Percentiles rank a stretch among this genome's conserved stretches.
These are phyloP conservation scores for Sporobolomyces phaffii DNA, from an alignment of 768 basidiomycete species.

Conservation along the genomic window DNA sequence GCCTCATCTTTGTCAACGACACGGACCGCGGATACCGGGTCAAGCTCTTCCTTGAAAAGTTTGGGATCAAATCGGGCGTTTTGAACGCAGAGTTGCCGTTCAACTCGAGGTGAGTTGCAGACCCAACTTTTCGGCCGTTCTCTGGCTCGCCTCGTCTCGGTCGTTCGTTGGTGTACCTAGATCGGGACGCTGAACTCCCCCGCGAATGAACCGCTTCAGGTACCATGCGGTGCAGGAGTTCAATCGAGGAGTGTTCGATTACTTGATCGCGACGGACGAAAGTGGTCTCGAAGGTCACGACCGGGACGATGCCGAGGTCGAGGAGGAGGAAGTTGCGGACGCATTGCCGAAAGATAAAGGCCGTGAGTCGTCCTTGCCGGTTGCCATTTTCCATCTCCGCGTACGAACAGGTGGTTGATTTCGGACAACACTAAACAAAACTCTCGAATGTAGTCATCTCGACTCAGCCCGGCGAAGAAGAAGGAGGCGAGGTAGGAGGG, in stretches of 20 bases:
- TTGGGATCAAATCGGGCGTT: constrained; percentile 91
- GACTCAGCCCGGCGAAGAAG: constrained; percentile 33
- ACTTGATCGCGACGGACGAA: constrained; percentile 97
- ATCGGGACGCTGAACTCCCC: too few relatives aligned
- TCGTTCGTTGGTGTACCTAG: too few relatives aligned
- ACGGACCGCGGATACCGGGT: constrained; percentile 90
- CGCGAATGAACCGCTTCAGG: too few relatives aligned
- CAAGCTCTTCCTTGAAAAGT: constrained; percentile 97
- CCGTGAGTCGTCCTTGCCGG: background rate
- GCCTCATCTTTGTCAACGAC: constrained; percentile 91
- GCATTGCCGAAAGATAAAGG: background rate
- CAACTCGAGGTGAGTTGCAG: constrained; percentile 68
- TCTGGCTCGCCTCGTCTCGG: too few relatives aligned
- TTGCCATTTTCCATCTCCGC: too few relatives aligned
- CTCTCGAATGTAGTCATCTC: constrained; percentile 39
- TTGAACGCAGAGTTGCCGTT: constrained; percentile 91
- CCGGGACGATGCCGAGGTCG: constrained; percentile 53
- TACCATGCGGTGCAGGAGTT: constrained; percentile 98
- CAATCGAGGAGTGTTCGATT: constrained; percentile 96
- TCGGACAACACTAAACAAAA: too few relatives aligned
- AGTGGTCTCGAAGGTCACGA: constrained; percentile 56
- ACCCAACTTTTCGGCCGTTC: background rate
- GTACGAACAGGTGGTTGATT: too few relatives aligned
- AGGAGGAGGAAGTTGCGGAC: constrained; percentile 45
- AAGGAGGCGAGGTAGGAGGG: background rate